phyloP scores from a whole-genome alignment of 2,329 filamentous ascomycete genomes.

The Colletotrichum cordylinicola region DNA sequence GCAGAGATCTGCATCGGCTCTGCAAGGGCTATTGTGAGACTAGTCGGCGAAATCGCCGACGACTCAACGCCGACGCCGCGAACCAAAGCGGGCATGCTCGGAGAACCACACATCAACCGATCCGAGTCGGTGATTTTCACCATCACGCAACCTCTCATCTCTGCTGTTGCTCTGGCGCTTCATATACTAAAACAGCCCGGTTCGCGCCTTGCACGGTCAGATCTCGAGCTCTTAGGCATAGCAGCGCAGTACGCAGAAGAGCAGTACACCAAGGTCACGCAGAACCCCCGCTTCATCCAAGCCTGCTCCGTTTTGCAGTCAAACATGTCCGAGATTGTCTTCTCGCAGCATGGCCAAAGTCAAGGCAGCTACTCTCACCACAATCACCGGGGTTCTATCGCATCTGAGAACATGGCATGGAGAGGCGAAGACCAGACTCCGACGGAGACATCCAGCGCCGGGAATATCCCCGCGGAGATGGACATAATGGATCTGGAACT shows the following conservation, averaged over 20 bases:
- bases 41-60: slow-evolving; percentile 3
- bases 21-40: neutral
- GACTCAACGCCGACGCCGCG: neutral
- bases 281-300: slow-evolving; percentile 12
- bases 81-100: neutral
- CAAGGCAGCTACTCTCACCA: neutral
- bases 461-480: neutral
- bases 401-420: neutral
- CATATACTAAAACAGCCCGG: slow-evolving; percentile 23
- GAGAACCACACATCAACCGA: neutral
- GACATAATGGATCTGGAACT: slow-evolving; percentile 8
- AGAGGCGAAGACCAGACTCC: neutral
- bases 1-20: slow-evolving; percentile 8
- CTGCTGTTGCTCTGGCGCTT: slow-evolving; percentile 24
- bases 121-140: neutral
- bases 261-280: slow-evolving; percentile 6
- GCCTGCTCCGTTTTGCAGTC: slow-evolving; percentile 6
- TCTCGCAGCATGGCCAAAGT: neutral
- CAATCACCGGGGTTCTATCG: neutral
- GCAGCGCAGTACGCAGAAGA: slow-evolving; percentile 25
- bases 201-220: slow-evolving; percentile 24
- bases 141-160: slow-evolving; percentile 22
- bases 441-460: neutral
- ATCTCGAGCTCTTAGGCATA: slow-evolving; percentile 22
- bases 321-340: neutral